Evolutionary conservation across 352 stramenopile species (phyloP), one percentile per base, ranked within the genome.

Genomic region (Phytophthora idaei): DNA sequence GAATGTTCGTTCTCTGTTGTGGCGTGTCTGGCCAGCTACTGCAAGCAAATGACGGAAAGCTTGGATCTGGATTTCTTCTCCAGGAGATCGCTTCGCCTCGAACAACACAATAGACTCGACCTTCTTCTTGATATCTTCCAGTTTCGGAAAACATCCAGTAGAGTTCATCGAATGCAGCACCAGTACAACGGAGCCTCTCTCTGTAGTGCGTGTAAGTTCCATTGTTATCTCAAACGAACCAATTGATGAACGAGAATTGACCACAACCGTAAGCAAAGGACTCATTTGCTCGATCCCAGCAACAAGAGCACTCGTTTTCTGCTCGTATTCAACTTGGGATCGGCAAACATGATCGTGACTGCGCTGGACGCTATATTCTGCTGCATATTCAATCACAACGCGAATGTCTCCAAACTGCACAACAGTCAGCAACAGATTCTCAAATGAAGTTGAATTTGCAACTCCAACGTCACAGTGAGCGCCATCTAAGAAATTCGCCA

Each of bases 401-500:
- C 78, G 71, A 29, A 90, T 73, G 32, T 92, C 76, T 27, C 80
- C 78, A 12, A 66, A 55, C 58, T 89, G 79, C 11, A 92, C 42
- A 11, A 80, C 74, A 7, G 76, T 76, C 0, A 92, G 61, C 21
- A 90, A 36, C 9, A 87, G 34, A n/a, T 82, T 85, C 48, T 89
- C 83, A 17, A 92, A 88, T 2, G 76, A 86, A 28, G 82, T 88
- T 12, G 74, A 17, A 8, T 57, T 76, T 21, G 60, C 37, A 48
- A 73, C 39, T 1, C 67, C 69, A 4, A 81, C 49, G 41, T 92
- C 83, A 17, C 83, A 37, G 51, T 92, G 76, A 1, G 77, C 75
- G 14, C 78, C 78, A 49, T 92, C 75, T 27, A 77, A 90, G 36
- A 92, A 90, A 31, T 88, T 89, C 17, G 72, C 70, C 7, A 89